A percentile compares a stretch with the other conserved stretches of the same genome.
Evolutionary conservation across 2,329 filamentous ascomycete genomes (phyloP).

Genomic region (Fusarium sp.): DNA sequence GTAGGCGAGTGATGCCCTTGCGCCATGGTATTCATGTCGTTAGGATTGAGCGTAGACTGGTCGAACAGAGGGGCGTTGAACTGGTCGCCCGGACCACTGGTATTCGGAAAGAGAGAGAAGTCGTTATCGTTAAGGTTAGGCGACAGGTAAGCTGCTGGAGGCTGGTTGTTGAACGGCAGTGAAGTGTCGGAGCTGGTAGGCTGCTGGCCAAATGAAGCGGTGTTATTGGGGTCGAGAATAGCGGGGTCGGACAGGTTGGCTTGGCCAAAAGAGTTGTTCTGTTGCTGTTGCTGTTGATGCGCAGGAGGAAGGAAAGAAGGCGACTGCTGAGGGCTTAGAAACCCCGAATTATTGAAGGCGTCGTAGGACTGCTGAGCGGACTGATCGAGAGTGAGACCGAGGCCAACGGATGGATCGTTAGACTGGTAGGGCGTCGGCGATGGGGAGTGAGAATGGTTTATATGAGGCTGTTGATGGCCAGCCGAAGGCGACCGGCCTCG

Average conservation of each 20-base stretch:
- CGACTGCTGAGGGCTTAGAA: constrained; percentile 62
- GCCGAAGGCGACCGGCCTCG: constrained; percentile 73
- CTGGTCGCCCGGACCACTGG: constrained; percentile 66
- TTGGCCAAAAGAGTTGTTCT: constrained; percentile 46
- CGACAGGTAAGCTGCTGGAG: constrained; percentile 62
- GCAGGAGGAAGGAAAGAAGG: constrained; percentile 52
- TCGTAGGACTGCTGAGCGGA: constrained; percentile 58
- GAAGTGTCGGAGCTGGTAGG: constrained; percentile 54
- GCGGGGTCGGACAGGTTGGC: constrained; percentile 54
- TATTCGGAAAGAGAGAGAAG: constrained; percentile 74
- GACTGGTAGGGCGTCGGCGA: constrained; percentile 68
- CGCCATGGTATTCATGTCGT: constrained; percentile 67
- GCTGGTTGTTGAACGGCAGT: constrained; percentile 58
- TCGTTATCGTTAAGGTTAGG: constrained; percentile 68
- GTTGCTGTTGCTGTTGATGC: constrained; percentile 54
- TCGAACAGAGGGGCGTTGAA: constrained; percentile 74
- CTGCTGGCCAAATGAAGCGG: constrained; percentile 59
- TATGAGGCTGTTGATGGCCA: constrained; percentile 70
- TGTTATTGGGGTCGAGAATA: constrained; percentile 59
- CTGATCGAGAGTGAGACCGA: constrained; percentile 71
- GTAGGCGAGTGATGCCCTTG: constrained; percentile 69
- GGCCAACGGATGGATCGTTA: constrained; percentile 63
- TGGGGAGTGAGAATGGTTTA: constrained; percentile 77
- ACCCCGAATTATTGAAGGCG: constrained; percentile 61
- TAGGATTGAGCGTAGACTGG: constrained; percentile 58